phyloP scores from a whole-genome alignment of 306 rosid genomes.

The Ammopiptanthus mongolicus region DNA sequence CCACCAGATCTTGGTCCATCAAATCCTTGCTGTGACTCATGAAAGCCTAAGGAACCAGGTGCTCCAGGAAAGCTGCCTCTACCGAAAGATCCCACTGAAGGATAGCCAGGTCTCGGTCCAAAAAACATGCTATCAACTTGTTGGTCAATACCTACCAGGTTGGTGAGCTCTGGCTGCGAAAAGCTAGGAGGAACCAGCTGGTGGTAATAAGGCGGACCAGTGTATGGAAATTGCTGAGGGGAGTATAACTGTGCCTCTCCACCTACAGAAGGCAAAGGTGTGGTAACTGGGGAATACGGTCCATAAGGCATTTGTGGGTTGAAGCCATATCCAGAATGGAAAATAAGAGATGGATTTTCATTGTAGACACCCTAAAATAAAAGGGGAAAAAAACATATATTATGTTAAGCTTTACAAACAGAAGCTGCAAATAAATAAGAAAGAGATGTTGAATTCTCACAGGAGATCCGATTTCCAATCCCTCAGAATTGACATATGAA shows the following conservation, averaged over 20 bases:
- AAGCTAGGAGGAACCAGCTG: slow-evolving; percentile 63
- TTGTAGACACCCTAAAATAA: slow-evolving; percentile 66
- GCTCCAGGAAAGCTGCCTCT: slow-evolving; percentile 67
- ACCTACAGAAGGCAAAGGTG: slow-evolving; percentile 77
- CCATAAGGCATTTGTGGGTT: slow-evolving; percentile 84
- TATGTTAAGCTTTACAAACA: slow-evolving; percentile 7
- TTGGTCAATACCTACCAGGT: slow-evolving; percentile 61
- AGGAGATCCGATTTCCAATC: slow-evolving; percentile 74
- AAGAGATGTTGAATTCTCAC: slow-evolving; percentile 39
- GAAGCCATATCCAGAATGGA: slow-evolving; percentile 88
- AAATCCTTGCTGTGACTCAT: slow-evolving; percentile 72
- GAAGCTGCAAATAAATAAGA: not conserved
- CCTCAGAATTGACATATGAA: slow-evolving; percentile 65
- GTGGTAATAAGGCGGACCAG: slow-evolving; percentile 71
- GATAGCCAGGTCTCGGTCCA: slow-evolving; percentile 78
- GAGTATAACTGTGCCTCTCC: slow-evolving; percentile 76
- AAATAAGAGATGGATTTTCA: slow-evolving; percentile 73
- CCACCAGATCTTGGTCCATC: slow-evolving; percentile 71
- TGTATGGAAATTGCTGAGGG: slow-evolving; percentile 69
- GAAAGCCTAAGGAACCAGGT: slow-evolving; percentile 59
- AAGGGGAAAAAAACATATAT: not conserved
- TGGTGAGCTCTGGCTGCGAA: slow-evolving; percentile 73
- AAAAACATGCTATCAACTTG: slow-evolving; percentile 66
- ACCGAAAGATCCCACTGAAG: slow-evolving; percentile 62
- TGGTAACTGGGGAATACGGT: slow-evolving; percentile 81